Percentiles rank a stretch among this genome's conserved stretches.
Evolutionary conservation across 306 rosid species (phyloP).

Genomic region (Oemleria cerasiformis): DNA sequence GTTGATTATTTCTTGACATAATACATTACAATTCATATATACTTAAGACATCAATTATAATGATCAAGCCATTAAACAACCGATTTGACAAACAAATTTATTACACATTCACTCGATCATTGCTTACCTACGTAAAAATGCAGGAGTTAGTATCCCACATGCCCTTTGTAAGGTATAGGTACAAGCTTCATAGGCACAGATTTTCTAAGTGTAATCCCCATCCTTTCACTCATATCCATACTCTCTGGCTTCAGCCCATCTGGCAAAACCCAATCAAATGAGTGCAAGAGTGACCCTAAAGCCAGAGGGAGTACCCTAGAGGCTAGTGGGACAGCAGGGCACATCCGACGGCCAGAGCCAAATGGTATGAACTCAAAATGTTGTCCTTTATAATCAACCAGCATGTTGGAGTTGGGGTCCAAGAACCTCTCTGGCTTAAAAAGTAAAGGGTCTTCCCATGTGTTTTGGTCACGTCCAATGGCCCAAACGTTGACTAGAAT

Average conservation of each 20-base stretch:
- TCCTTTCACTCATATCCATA: constrained; percentile 80
- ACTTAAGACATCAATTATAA: neutral
- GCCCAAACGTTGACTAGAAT: constrained; percentile 87
- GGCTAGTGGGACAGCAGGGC: constrained; percentile 79
- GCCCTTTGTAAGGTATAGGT: constrained; percentile 35
- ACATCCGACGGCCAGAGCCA: constrained; percentile 85
- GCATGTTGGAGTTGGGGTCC: constrained; percentile 12
- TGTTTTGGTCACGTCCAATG: constrained; percentile 70
- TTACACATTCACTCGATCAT: neutral
- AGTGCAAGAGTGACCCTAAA: constrained; percentile 58
- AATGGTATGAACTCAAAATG: constrained; percentile 78
- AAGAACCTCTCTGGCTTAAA: constrained; percentile 83
- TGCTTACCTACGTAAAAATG: neutral
- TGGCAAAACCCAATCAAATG: constrained; percentile 69
- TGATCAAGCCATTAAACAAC: neutral
- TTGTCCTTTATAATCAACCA: constrained; percentile 60
- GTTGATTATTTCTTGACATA: neutral
- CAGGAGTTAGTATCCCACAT: neutral
- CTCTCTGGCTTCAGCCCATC: constrained; percentile 52
- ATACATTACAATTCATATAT: neutral
- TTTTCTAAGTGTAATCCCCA: constrained; percentile 75
- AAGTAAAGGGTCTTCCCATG: constrained; percentile 61
- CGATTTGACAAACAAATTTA: neutral
- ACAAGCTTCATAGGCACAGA: constrained; percentile 52
- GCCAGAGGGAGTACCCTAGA: constrained; percentile 77